Percentiles rank a stretch among this genome's conserved stretches.
Evolutionary conservation across 202 grass and related monocot genomes (phyloP).

Genomic region (Elaeis oleifera): DNA sequence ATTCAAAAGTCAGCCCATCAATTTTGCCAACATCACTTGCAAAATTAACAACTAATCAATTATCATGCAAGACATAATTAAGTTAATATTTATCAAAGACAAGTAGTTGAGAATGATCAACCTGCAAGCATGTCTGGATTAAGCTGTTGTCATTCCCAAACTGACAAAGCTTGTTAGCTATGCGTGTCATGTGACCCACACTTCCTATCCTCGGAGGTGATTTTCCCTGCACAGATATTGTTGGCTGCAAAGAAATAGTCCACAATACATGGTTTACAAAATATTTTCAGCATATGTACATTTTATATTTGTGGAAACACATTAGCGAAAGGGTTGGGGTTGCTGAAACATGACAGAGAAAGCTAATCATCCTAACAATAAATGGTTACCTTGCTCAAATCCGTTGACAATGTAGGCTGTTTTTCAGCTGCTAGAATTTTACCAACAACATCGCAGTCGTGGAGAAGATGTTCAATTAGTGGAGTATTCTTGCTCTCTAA

Average conservation of each 20-base stretch:
- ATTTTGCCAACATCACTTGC: too few relatives aligned
- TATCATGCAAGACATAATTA: too few relatives aligned
- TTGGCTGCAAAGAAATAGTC: constrained; percentile 37
- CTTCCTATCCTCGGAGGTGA: constrained; percentile 60
- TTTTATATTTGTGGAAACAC: too few relatives aligned
- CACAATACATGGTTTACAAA: too few relatives aligned
- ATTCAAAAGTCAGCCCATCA: too few relatives aligned
- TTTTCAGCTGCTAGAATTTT: constrained; percentile 90
- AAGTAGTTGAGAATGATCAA: constrained; percentile 11
- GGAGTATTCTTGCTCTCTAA: constrained; percentile 67
- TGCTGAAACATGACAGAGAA: too few relatives aligned
- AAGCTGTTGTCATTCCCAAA: constrained; percentile 45
- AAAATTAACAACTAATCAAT: too few relatives aligned
- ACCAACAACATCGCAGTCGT: constrained; percentile 62
- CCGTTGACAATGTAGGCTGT: constrained; percentile 43
- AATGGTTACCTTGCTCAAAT: constrained; percentile 52
- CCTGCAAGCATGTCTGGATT: constrained; percentile 78
- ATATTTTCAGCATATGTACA: too few relatives aligned
- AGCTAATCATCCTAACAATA: not conserved
- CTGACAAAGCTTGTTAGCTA: constrained; percentile 86
- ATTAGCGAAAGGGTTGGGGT: too few relatives aligned
- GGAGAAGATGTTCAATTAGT: constrained; percentile 62
- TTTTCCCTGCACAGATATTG: constrained; percentile 49
- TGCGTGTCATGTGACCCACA: constrained; percentile 75
- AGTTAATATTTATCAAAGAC: too few relatives aligned